phyloP scores from a whole-genome alignment of 768 basidiomycete genomes.

The Pleurotus eryngii region DNA sequence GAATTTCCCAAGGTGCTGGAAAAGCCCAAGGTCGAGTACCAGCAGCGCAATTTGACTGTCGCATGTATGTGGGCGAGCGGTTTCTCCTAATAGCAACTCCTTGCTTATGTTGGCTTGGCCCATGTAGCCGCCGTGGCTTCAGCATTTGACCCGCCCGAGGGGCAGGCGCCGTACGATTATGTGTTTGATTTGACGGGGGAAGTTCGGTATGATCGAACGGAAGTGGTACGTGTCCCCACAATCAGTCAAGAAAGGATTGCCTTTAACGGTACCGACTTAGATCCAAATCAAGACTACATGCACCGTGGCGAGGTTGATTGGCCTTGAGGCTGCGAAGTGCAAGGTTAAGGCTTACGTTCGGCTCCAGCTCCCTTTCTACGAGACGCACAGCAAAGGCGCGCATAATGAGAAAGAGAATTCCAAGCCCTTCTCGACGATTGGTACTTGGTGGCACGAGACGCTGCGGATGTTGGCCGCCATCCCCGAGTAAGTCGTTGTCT shows the following conservation, averaged over 20 bases:
- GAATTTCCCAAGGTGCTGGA: constrained; percentile 70
- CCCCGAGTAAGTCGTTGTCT: constrained; percentile 48
- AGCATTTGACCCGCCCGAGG: constrained; percentile 69
- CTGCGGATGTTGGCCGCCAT: constrained; percentile 72
- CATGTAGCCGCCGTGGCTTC: constrained; percentile 62
- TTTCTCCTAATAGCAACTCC: constrained; percentile 7
- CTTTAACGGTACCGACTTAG: constrained; percentile 30
- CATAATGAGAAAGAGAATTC: constrained; percentile 72
- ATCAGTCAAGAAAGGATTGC: constrained; percentile 9
- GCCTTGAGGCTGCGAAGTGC: constrained; percentile 74
- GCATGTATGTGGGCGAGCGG: constrained; percentile 42
- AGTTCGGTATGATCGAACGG: constrained; percentile 68
- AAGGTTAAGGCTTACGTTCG: constrained; percentile 79
- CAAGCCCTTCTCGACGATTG: constrained; percentile 66
- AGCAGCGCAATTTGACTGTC: constrained; percentile 77
- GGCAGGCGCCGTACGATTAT: constrained; percentile 66
- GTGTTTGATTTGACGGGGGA: constrained; percentile 89
- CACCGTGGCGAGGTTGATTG: constrained; percentile 63
- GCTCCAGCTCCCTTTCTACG: constrained; percentile 75
- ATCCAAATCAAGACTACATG: constrained; percentile 79
- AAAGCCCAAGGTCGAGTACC: constrained; percentile 72
- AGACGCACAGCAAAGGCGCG: constrained; percentile 61
- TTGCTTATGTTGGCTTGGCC: constrained; percentile 11
- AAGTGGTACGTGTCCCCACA: constrained; percentile 48
- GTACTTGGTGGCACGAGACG: constrained; percentile 90